Evolutionary conservation across 257 asterid species (phyloP).

Genomic region (Marsdenia floribunda): DNA sequence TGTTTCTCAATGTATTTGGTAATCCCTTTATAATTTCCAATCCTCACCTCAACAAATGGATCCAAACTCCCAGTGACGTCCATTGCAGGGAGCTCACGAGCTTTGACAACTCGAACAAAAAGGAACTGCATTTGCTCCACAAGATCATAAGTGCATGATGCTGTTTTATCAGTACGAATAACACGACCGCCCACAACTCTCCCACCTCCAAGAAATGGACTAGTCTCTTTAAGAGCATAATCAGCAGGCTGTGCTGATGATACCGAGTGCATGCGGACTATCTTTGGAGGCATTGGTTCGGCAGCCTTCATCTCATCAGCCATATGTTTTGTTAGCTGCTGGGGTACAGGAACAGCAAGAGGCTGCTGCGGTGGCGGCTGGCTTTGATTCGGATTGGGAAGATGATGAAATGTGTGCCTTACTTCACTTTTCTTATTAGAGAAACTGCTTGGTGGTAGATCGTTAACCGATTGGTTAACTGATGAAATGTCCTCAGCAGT

Average conservation of each 20-base stretch:
- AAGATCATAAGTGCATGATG: constrained; percentile 70
- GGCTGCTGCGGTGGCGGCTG: constrained; percentile 38
- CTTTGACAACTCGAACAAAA: constrained; percentile 85
- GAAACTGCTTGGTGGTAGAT: constrained; percentile 13
- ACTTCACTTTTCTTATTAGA: constrained; percentile 35
- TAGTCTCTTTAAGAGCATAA: constrained; percentile 78
- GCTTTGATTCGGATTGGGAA: constrained; percentile 45
- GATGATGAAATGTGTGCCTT: constrained; percentile 74
- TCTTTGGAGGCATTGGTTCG: constrained; percentile 62
- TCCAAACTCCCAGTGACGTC: constrained; percentile 83
- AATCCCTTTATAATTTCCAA: constrained; percentile 78
- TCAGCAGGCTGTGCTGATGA: constrained; percentile 71
- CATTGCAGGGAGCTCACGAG: constrained; percentile 86
- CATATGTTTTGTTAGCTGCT: constrained; percentile 43
- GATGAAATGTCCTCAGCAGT: constrained; percentile 29
- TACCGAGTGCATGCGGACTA: constrained; percentile 57
- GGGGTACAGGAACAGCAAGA: constrained; percentile 33
- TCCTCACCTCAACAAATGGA: constrained; percentile 71
- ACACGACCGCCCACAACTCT: constrained; percentile 82
- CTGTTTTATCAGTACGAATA: constrained; percentile 46
- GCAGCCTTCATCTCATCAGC: constrained; percentile 72
- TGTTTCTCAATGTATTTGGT: constrained; percentile 79
- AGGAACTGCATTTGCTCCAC: constrained; percentile 90
- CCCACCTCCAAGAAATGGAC: constrained; percentile 91
- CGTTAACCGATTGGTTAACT: constrained; percentile 24